A percentile compares a stretch with the other conserved stretches of the same genome.
Conservation (phyloP, 441 rosid species). For the Omphalea diandra region DNA sequence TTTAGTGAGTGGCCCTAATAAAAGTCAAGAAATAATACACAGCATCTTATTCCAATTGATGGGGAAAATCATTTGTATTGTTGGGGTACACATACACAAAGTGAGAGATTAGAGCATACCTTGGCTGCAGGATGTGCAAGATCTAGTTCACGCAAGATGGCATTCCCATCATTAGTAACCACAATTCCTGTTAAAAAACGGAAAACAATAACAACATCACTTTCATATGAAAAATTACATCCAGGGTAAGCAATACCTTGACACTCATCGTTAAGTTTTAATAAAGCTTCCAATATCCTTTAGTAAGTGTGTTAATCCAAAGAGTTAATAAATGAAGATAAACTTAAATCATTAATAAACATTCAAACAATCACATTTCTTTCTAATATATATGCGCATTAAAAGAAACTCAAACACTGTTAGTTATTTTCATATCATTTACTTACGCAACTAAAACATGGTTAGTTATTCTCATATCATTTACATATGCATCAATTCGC, state of each 20-base stretch:
- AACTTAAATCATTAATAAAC: background rate
- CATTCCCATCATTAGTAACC: slow-evolving; percentile 94
- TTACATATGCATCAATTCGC: background rate
- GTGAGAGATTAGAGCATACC: slow-evolving; percentile 37
- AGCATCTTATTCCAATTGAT: background rate
- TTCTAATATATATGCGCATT: background rate
- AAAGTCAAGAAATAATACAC: background rate
- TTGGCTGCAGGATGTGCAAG: slow-evolving; percentile 95
- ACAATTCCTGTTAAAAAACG: slow-evolving; percentile 63
- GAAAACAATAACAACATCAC: slow-evolving; percentile 4
- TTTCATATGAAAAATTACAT: background rate
- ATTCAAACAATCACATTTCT: background rate
- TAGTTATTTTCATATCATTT: background rate
- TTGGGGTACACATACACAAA: background rate
- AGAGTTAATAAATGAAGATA: background rate
- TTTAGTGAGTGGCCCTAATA: background rate
- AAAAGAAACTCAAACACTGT: background rate
- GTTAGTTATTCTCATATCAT: no score
- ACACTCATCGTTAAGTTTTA: background rate
- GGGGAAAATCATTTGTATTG: background rate
- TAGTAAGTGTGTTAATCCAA: background rate
- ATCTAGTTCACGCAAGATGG: slow-evolving; percentile 88
- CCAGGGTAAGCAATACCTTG: background rate
- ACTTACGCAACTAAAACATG: background rate
- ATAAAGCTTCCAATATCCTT: background rate